A percentile compares a stretch with the other conserved stretches of the same genome.
phyloP scores from a whole-genome alignment of 2,329 filamentous ascomycete species.

The Drechslerella dactyloides region DNA sequence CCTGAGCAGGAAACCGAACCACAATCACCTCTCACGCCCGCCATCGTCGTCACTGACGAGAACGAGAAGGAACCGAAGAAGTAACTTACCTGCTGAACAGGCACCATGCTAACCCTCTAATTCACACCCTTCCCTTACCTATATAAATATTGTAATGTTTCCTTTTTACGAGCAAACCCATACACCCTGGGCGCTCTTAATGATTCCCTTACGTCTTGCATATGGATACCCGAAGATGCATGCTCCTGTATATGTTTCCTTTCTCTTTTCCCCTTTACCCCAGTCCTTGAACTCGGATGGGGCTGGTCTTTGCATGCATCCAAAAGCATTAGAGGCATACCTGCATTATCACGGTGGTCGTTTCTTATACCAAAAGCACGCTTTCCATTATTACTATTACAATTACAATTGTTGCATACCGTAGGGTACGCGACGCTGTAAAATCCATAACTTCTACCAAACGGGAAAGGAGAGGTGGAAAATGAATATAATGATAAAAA shows the following conservation, averaged over 20 bases:
- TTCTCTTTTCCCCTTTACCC: background rate
- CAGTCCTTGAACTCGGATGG: background rate
- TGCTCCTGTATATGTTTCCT: background rate
- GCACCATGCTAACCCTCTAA: no score
- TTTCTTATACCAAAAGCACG: background rate
- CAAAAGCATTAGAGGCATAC: background rate
- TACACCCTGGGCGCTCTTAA: background rate
- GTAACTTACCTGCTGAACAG: background rate
- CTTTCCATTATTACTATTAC: background rate
- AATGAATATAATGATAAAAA: no score
- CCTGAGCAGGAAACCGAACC: background rate
- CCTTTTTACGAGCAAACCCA: background rate
- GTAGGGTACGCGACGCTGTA: background rate
- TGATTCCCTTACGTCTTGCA: constrained; percentile 1
- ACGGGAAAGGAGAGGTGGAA: background rate
- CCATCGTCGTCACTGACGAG: background rate
- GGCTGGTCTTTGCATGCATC: background rate
- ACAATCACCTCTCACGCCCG: background rate
- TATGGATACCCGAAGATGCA: background rate
- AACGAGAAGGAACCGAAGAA: constrained; percentile 1
- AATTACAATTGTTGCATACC: constrained; percentile 1
- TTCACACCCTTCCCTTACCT: no score
- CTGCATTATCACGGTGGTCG: background rate
- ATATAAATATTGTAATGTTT: background rate
- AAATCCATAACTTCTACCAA: background rate